Evolutionary conservation across 169 alveolate species (phyloP).

Genomic region (Cryptosporidium meleagridis): DNA sequence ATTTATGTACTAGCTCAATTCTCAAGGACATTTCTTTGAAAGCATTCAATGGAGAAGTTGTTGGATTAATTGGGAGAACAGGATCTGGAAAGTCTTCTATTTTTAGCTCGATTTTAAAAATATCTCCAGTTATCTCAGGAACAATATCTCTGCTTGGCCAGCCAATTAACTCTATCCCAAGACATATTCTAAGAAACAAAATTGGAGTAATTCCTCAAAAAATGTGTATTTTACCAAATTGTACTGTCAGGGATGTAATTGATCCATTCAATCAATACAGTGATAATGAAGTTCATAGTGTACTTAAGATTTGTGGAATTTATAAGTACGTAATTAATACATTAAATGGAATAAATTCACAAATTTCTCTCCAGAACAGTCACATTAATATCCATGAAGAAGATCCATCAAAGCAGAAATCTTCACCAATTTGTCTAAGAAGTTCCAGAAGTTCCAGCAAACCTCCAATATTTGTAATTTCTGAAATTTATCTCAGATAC

Average conservation of each 20-base stretch:
- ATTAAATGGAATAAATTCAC: conserved; percentile 29
- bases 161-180: conserved; percentile 51
- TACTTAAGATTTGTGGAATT: conserved; percentile 58
- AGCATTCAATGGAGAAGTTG: conserved; percentile 81
- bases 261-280: conserved; percentile 45
- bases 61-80: conserved; percentile 87
- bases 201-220: conserved; percentile 71
- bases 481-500: conserved; percentile 44
- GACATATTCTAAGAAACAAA: conserved; percentile 36
- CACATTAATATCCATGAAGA: not conserved
- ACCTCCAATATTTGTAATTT: conserved; percentile 14
- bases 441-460: not conserved
- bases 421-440: not conserved
- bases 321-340: conserved; percentile 43
- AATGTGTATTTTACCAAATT: conserved; percentile 54
- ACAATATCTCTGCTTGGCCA: conserved; percentile 28
- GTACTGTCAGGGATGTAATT: conserved; percentile 58
- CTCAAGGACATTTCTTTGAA: conserved; percentile 39
- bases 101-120: conserved; percentile 76
- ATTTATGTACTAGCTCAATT: not conserved
- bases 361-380: conserved; percentile 7
- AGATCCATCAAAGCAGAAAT: not conserved
- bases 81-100: conserved; percentile 90
- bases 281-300: conserved; percentile 54
- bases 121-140: conserved; percentile 44